Percentiles rank a stretch among this genome's conserved stretches.
These are phyloP conservation scores for Raffaelea albimanens DNA, from an alignment of 2,329 filamentous ascomycete species.

Conservation along the genomic window DNA sequence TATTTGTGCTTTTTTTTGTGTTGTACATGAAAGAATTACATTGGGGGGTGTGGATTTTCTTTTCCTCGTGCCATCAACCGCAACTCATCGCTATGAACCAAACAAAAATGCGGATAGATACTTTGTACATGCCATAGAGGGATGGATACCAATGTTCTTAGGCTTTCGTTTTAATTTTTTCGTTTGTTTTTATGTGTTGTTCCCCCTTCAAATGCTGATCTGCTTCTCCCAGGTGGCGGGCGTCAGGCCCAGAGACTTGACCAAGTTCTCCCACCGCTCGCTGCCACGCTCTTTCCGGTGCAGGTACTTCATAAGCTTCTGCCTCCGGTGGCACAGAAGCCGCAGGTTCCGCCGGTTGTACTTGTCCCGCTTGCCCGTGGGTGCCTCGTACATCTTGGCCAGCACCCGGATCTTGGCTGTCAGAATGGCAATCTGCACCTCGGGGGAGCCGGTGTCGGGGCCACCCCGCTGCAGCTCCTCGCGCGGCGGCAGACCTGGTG, in stretches of 20 bases:
- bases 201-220: constrained; percentile 50
- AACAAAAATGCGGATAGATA: too few relatives aligned
- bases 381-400: constrained; percentile 58
- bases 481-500: constrained; percentile 29
- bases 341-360: constrained; percentile 87
- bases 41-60: not conserved
- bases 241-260: constrained; percentile 74
- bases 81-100: too few relatives aligned
- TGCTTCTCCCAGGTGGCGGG: constrained; percentile 86
- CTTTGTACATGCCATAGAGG: too few relatives aligned
- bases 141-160: too few relatives aligned
- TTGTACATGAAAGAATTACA: too few relatives aligned
- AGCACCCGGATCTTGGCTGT: constrained; percentile 87
- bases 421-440: constrained; percentile 95
- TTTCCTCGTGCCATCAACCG: too few relatives aligned
- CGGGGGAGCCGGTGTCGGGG: constrained; percentile 85
- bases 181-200: not conserved
- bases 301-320: constrained; percentile 82
- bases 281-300: constrained; percentile 84
- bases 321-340: constrained; percentile 75
- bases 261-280: constrained; percentile 77
- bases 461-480: constrained; percentile 54
- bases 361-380: constrained; percentile 73
- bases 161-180: too few relatives aligned
- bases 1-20: not conserved